Conservation (phyloP, 2,329 filamentous ascomycete species). For the Aspergillus hortae region DNA sequence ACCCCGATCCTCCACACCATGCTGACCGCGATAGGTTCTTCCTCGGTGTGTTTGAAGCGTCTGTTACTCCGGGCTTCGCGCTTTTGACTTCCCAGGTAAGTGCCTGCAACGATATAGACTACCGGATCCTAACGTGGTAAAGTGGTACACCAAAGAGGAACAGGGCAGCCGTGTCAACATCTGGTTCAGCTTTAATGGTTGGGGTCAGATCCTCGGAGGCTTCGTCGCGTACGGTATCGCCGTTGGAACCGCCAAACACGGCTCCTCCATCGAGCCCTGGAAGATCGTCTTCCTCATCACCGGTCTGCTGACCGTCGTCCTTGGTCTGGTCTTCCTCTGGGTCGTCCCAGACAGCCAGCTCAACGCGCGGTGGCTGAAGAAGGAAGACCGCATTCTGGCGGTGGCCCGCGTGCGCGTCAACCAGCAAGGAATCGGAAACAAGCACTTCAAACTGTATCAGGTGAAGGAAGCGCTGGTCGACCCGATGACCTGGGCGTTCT, state of each 20-base stretch:
- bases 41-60: constrained; percentile 65
- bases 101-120: not conserved
- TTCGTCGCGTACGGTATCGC: constrained; percentile 63
- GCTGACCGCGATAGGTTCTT: constrained; percentile 46
- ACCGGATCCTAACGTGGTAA: not conserved
- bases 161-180: constrained; percentile 61
- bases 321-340: constrained; percentile 50
- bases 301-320: constrained; percentile 49
- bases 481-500: constrained; percentile 59
- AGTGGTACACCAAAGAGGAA: constrained; percentile 71
- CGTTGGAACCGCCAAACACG: constrained; percentile 51
- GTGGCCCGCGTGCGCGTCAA: constrained; percentile 70
- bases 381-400: constrained; percentile 64
- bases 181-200: constrained; percentile 68
- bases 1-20: not conserved
- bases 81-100: constrained; percentile 59
- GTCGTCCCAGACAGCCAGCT: constrained; percentile 58
- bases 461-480: constrained; percentile 57
- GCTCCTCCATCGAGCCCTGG: constrained; percentile 60
- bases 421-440: constrained; percentile 70
- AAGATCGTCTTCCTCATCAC: constrained; percentile 59
- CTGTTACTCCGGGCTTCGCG: constrained; percentile 66
- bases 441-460: constrained; percentile 66
- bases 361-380: constrained; percentile 60
- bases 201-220: constrained; percentile 62